These are phyloP conservation scores for Apiotrichum akiyoshidainum DNA, from an alignment of 1,284 basidiomycete species.

Conservation along the genomic window DNA sequence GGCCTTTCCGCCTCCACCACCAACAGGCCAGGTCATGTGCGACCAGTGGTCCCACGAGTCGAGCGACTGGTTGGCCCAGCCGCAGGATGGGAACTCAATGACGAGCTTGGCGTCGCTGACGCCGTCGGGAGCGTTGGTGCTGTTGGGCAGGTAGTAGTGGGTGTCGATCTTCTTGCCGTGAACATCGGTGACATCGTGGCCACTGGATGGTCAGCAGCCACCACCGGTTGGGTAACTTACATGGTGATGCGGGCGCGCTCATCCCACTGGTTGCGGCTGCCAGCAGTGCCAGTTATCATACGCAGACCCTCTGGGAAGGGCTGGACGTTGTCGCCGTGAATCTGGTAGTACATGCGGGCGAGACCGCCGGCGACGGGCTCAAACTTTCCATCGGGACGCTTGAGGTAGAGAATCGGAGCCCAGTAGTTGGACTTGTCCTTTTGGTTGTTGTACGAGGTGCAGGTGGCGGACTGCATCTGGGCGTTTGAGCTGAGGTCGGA, in stretches of 20 bases:
- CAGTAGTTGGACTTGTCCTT: conserved; percentile 54
- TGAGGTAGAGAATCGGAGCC: conserved; percentile 51
- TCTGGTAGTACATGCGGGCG: conserved; percentile 40
- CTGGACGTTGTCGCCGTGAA: conserved; percentile 22
- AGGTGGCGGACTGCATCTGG: conserved; percentile 28
- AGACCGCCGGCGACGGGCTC: conserved; percentile 29
- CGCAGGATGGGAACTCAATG: conserved; percentile 43
- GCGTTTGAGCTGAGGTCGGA: conserved; percentile 24
- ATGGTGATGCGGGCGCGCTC: no score
- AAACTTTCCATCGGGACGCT: conserved; percentile 24
- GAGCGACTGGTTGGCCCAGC: conserved; percentile 29
- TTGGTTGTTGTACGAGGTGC: conserved; percentile 34
- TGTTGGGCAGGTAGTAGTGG: conserved; percentile 32
- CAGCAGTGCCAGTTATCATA: conserved; percentile 41
- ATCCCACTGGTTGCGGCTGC: conserved; percentile 16
- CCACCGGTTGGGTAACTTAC: no score
- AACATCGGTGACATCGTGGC: background rate
- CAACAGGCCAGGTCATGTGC: conserved; percentile 41
- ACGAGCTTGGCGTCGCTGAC: conserved; percentile 25
- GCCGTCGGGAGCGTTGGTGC: conserved; percentile 30
- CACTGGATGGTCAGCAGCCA: no score
- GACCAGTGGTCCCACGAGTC: conserved; percentile 43
- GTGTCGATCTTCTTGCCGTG: conserved; percentile 22
- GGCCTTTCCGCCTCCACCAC: conserved; percentile 7
- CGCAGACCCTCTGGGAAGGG: conserved; percentile 46